Evolutionary conservation across 2,329 filamentous ascomycete species (phyloP), one percentile per base, ranked within the genome.

Genomic region (Gliomastix tumulicola): DNA sequence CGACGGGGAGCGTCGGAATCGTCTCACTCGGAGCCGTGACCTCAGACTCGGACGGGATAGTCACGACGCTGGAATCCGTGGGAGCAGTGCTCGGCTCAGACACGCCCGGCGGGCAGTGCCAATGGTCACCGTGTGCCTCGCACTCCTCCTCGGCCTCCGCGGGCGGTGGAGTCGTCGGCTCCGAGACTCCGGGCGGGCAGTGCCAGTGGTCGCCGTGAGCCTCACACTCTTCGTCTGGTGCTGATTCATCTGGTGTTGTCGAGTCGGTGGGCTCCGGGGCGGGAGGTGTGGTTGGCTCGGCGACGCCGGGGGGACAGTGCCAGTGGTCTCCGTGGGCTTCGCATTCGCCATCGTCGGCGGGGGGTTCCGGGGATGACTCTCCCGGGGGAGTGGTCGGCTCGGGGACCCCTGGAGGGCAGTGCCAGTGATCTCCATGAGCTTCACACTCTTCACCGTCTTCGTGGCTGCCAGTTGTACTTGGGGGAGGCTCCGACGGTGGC

Each of bases 371-470:
- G 18, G 37, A 19, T n/a, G 20, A 19, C 13, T 13, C n/a, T 15
- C 25, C 4, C 16, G 35, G 35, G 10, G 34, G 34, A 12, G 22
- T 36, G 16, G 22, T 39, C 8, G 43, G 40, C 11, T 45, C 40
- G 5, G 41, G 34, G 9, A 46, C 41, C 13, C 46, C 45, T 2
- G 43, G 39, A 10, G 44, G 45, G 23, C 46, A 49, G 23, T 49
- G 38, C 40, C 40, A 39, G 25, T 43, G 34, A 34, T 39, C 34
- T n/a, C 25, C 32, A 25, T 48, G 34, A 10, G 43, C 39, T 7
- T 32, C 36, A 17, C 43, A 45, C 19, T 43, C n/a, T n/a, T n/a
- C n/a, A n/a, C n/a, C n/a, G n/a, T n/a, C n/a, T n/a, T n/a, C n/a
- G n/a, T n/a, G n/a, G n/a, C n/a, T n/a, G 17, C 8, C 18, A 12